Percentiles rank a stretch among this genome's conserved stretches.
phyloP scores from a whole-genome alignment of 108 stramenopile species.

The Phaeodactylum tricornutum region DNA sequence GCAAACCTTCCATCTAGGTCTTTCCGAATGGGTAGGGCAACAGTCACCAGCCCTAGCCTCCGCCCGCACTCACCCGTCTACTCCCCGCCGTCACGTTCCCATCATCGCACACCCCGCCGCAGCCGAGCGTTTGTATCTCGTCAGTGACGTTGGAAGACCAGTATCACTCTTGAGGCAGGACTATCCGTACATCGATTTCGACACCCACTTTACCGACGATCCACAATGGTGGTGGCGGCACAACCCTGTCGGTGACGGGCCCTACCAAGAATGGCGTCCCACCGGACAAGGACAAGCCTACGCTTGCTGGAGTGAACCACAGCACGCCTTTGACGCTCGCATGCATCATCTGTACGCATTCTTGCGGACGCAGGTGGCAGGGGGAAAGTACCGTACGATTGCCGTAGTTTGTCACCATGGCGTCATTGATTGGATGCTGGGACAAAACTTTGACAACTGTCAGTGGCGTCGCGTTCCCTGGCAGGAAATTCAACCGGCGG shows the following conservation, averaged over 20 bases:
- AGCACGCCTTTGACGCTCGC: slow-evolving; percentile 29
- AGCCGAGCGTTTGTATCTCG: slow-evolving; percentile 43
- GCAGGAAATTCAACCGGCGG: not conserved
- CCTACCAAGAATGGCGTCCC: slow-evolving; percentile 41
- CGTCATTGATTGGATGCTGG: slow-evolving; percentile 47
- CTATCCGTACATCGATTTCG: slow-evolving; percentile 29
- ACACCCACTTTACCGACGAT: slow-evolving; percentile 14
- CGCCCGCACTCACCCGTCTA: slow-evolving; percentile 8
- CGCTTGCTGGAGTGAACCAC: slow-evolving; percentile 41
- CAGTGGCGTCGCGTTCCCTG: slow-evolving; percentile 22
- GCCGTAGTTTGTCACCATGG: slow-evolving; percentile 49
- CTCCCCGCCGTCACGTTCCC: slow-evolving; percentile 17
- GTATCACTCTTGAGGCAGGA: slow-evolving; percentile 11
- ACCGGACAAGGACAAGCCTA: slow-evolving; percentile 37
- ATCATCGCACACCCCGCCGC: slow-evolving; percentile 35
- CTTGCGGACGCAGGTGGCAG: slow-evolving; percentile 7
- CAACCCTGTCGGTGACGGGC: not conserved
- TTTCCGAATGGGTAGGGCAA: too few species aligned
- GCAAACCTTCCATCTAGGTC: slow-evolving; percentile 33
- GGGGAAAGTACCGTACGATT: slow-evolving; percentile 22
- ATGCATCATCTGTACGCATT: slow-evolving; percentile 33
- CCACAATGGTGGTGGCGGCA: slow-evolving; percentile 8
- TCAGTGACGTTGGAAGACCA: slow-evolving; percentile 34
- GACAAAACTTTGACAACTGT: slow-evolving; percentile 35
- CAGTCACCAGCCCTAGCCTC: too few species aligned